A percentile compares a stretch with the other conserved stretches of the same genome.
These are phyloP conservation scores for Tephrocybe sp. DNA, from an alignment of 768 basidiomycete genomes.

Conservation along the genomic window DNA sequence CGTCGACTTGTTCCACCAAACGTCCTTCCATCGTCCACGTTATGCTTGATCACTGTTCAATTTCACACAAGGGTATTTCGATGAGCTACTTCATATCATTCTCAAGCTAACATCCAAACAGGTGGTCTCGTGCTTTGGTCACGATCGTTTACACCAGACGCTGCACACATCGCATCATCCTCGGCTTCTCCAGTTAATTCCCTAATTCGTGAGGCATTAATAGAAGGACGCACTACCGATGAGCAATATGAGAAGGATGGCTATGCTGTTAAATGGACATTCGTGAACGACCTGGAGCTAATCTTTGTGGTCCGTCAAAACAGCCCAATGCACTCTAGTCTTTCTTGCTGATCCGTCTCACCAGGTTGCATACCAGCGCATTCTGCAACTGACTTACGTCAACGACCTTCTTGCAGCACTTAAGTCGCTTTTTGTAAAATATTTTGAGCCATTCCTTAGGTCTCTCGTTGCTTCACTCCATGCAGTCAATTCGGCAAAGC, in stretches of 20 bases:
- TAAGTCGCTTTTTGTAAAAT: slow-evolving; percentile 81
- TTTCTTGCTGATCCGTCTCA: slow-evolving; percentile 2
- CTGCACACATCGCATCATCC: slow-evolving; percentile 63
- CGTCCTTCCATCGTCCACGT: background rate
- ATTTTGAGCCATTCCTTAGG: slow-evolving; percentile 81
- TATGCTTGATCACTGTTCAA: slow-evolving; percentile 96
- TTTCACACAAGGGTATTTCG: slow-evolving; percentile 81
- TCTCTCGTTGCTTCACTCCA: slow-evolving; percentile 84
- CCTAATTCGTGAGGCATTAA: slow-evolving; percentile 86
- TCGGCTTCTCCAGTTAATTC: slow-evolving; percentile 83
- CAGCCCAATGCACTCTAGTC: slow-evolving; percentile 1
- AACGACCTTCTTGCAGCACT: slow-evolving; percentile 81
- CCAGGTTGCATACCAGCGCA: slow-evolving; percentile 95
- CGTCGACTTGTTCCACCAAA: background rate
- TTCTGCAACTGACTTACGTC: slow-evolving; percentile 91
- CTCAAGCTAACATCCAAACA: slow-evolving; percentile 26
- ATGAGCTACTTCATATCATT: background rate
- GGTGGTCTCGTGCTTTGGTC: slow-evolving; percentile 96
- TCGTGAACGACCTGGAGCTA: slow-evolving; percentile 92
- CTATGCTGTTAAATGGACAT: slow-evolving; percentile 91
- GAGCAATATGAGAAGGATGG: slow-evolving; percentile 92
- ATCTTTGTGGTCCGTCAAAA: slow-evolving; percentile 83
- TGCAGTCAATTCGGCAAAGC: slow-evolving; percentile 47
- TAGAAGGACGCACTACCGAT: slow-evolving; percentile 82
- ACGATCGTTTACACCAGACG: slow-evolving; percentile 88